Conservation (phyloP, 805 yeast genomes). For the Candida michaelii region DNA sequence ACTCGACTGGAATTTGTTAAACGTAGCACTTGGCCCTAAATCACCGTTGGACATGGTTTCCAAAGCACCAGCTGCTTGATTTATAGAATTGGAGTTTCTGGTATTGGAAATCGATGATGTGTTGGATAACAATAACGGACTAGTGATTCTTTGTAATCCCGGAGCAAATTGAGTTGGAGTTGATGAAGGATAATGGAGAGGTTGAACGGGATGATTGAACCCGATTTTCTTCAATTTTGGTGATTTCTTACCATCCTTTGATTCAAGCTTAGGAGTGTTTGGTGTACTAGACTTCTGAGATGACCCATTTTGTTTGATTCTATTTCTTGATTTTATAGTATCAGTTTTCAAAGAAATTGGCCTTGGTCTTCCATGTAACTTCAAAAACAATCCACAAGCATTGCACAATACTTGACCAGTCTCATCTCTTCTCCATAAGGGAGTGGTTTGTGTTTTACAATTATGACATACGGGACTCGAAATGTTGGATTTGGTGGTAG, state of each 20-base stretch:
- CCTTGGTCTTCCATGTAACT: constrained; percentile 88
- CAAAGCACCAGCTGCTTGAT: constrained; percentile 44
- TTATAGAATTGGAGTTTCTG: constrained; percentile 19
- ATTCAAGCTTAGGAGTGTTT: constrained; percentile 57
- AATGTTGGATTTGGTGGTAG: constrained; percentile 63
- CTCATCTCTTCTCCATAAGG: constrained; percentile 94
- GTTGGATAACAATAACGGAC: constrained; percentile 61
- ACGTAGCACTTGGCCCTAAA: constrained; percentile 44
- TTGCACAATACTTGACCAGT: constrained; percentile 77
- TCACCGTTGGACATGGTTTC: constrained; percentile 42
- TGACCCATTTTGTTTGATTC: constrained; percentile 52
- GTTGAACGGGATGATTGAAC: constrained; percentile 42
- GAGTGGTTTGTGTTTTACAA: constrained; percentile 90
- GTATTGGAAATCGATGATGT: constrained; percentile 44
- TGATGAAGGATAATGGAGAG: constrained; percentile 63
- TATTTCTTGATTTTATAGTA: constrained; percentile 85
- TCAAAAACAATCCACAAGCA: constrained; percentile 89
- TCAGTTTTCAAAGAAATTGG: constrained; percentile 91
- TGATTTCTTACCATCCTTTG: constrained; percentile 36
- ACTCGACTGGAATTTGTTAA: constrained; percentile 24
- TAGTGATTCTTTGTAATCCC: constrained; percentile 59
- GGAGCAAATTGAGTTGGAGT: constrained; percentile 73
- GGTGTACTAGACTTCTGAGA: constrained; percentile 44
- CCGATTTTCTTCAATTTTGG: constrained; percentile 14
- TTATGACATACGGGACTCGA: constrained; percentile 78